Evolutionary conservation across 257 asterid genomes (phyloP).

Genomic region (Cordia subcordata): DNA sequence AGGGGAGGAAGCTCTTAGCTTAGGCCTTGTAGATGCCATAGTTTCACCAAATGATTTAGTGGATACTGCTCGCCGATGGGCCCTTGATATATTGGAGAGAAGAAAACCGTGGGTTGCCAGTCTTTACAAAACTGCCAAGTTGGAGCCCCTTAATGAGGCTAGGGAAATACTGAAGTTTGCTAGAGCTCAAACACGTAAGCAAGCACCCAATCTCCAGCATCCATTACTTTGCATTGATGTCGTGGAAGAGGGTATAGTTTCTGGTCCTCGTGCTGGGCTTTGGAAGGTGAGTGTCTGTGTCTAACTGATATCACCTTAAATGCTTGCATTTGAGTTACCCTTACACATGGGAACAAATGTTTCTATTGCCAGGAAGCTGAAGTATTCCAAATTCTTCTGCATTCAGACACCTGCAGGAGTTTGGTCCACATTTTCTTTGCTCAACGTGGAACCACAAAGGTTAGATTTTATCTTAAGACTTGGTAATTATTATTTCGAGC

Average conservation of each 20-base stretch:
- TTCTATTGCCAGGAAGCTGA: conserved; percentile 73
- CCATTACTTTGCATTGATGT: conserved; percentile 88
- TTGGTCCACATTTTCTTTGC: conserved; percentile 94
- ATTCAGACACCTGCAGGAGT: conserved; percentile 82
- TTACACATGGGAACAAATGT: neutral
- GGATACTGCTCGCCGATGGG: conserved; percentile 77
- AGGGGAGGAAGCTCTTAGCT: conserved; percentile 79
- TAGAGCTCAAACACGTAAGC: conserved; percentile 73
- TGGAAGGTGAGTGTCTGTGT: conserved; percentile 53
- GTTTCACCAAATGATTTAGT: conserved; percentile 63
- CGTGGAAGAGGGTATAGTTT: conserved; percentile 81
- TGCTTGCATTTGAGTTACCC: neutral
- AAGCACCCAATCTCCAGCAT: conserved; percentile 85
- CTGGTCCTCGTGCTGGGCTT: conserved; percentile 87
- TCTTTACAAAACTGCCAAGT: conserved; percentile 71
- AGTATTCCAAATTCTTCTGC: conserved; percentile 67
- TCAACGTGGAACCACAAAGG: conserved; percentile 95
- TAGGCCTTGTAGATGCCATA: conserved; percentile 93
- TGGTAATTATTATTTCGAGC: neutral
- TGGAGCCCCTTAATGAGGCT: conserved; percentile 86
- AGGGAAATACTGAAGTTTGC: conserved; percentile 87
- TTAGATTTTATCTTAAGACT: conserved; percentile 13
- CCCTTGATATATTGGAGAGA: conserved; percentile 72
- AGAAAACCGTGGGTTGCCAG: conserved; percentile 78
- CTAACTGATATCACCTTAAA: conserved; percentile 2